These are phyloP conservation scores for Babesia bovis DNA, from an alignment of 169 alveolate species.

Conservation along the genomic window DNA sequence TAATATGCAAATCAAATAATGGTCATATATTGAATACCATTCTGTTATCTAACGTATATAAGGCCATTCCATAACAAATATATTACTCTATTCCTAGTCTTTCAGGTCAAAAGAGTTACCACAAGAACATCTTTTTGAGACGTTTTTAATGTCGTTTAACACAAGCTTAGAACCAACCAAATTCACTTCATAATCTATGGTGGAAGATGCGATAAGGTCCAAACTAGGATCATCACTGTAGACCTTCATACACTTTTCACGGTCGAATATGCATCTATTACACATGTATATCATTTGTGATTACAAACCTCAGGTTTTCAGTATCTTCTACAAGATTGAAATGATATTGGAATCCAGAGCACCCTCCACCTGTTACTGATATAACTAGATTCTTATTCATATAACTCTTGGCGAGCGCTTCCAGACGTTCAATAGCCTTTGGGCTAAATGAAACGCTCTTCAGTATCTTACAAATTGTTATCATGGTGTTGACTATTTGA, in stretches of 20 bases:
- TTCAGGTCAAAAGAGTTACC: slow-evolving; percentile 76
- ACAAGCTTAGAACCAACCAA: slow-evolving; percentile 72
- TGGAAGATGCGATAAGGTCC: slow-evolving; percentile 63
- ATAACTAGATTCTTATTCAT: slow-evolving; percentile 58
- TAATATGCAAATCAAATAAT: too few species aligned
- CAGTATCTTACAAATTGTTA: slow-evolving; percentile 16
- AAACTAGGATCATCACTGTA: slow-evolving; percentile 65
- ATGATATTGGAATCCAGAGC: slow-evolving; percentile 78
- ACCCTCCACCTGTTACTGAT: slow-evolving; percentile 77
- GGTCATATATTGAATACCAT: too few species aligned
- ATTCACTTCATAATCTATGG: slow-evolving; percentile 67
- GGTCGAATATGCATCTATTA: slow-evolving; percentile 56
- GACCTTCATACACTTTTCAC: slow-evolving; percentile 57
- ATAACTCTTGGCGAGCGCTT: slow-evolving; percentile 44
- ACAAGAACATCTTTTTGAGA: slow-evolving; percentile 75
- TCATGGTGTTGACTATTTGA: neutral
- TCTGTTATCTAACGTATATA: too few species aligned
- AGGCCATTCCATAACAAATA: too few species aligned
- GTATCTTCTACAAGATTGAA: slow-evolving; percentile 62
- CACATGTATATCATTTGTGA: neutral
- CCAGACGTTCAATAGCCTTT: slow-evolving; percentile 64
- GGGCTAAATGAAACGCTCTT: slow-evolving; percentile 27
- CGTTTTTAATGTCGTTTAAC: slow-evolving; percentile 70
- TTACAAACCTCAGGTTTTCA: slow-evolving; percentile 22
- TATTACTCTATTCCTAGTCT: neutral